These are phyloP conservation scores for Trypethelium eluteriae DNA, from an alignment of 495 filamentous ascomycete species.

Conservation along the genomic window DNA sequence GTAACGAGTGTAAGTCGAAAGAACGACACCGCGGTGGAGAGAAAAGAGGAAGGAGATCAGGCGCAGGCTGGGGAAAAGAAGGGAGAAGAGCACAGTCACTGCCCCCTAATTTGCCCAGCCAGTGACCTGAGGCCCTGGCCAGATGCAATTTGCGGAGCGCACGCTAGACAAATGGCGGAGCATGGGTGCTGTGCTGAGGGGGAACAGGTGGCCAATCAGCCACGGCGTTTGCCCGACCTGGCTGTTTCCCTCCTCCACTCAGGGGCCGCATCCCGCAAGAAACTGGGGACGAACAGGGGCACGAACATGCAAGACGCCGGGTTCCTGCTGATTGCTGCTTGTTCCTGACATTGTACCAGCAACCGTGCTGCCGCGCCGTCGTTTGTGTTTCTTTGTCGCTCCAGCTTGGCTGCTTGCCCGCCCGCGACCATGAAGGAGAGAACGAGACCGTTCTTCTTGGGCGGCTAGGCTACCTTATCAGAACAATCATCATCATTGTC, in stretches of 20 bases:
- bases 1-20: conserved; percentile 6
- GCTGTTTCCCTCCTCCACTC: neutral
- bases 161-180: neutral
- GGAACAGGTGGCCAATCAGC: neutral
- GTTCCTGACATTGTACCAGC: conserved; percentile 10
- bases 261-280: neutral
- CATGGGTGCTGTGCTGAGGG: neutral
- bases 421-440: neutral
- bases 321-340: conserved; percentile 10
- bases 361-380: conserved; percentile 1
- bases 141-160: neutral
- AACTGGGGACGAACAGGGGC: neutral
- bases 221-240: neutral
- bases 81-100: neutral
- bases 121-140: neutral
- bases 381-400: conserved; percentile 10
- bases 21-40: neutral
- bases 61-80: neutral
- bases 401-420: neutral
- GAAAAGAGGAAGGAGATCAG: neutral
- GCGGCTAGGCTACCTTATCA: conserved; percentile 1
- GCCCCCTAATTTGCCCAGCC: conserved; percentile 10
- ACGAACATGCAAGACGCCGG: neutral
- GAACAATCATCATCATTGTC: neutral
- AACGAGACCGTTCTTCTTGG: conserved; percentile 1